phyloP scores from a whole-genome alignment of 345 rosid species.

The Eucalyptus sideroxylon region DNA sequence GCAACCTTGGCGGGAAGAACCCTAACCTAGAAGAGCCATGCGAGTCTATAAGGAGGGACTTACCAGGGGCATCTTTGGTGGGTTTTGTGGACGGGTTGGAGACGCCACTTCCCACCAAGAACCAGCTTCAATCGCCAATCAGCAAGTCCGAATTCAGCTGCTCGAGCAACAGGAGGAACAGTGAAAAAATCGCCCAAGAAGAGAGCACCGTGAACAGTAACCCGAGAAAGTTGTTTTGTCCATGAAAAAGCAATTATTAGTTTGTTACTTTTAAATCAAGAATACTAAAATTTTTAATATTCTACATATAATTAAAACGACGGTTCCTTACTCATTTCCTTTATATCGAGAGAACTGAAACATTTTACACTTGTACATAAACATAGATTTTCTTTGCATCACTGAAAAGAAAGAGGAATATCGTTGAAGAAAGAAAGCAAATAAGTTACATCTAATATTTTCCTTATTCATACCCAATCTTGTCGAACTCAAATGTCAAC shows the following conservation, averaged over 20 bases:
- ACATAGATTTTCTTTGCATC: not conserved
- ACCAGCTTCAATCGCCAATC: too few relatives aligned
- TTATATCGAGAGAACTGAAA: not conserved
- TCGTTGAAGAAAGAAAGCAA: not conserved
- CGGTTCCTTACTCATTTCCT: not conserved
- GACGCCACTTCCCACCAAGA: too few relatives aligned
- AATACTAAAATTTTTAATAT: accelerated
- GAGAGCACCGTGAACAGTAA: too few relatives aligned
- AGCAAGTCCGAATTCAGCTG: too few relatives aligned
- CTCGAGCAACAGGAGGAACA: too few relatives aligned
- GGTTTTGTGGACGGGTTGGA: too few relatives aligned
- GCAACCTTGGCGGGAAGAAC: too few relatives aligned
- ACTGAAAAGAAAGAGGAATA: not conserved
- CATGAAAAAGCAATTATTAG: not conserved
- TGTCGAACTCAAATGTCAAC: not conserved
- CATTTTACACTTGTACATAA: not conserved
- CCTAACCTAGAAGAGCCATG: too few relatives aligned
- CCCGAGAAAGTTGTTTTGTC: too few relatives aligned
- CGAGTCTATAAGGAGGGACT: too few relatives aligned
- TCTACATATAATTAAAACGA: not conserved
- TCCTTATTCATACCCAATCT: not conserved
- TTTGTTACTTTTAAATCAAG: not conserved
- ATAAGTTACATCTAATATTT: not conserved
- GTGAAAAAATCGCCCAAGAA: too few relatives aligned
- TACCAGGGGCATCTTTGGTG: too few relatives aligned